Percentiles rank a stretch among this genome's conserved stretches.
These are phyloP conservation scores for Bonia amplexicaulis DNA, from an alignment of 176 grass and related monocot species.

Conservation along the genomic window DNA sequence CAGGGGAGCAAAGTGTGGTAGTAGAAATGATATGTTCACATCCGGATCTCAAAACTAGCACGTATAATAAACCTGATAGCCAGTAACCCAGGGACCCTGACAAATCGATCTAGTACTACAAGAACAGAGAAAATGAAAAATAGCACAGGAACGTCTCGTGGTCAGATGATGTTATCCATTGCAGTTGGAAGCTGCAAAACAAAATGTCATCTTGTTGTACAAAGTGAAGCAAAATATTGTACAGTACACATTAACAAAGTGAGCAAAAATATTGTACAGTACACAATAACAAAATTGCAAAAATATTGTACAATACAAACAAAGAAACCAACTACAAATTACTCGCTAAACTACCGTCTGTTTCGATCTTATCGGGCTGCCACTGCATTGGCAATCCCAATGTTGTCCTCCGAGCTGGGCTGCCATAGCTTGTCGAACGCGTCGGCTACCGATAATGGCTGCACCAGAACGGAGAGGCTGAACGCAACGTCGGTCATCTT, in stretches of 20 bases:
- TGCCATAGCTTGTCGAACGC: conserved; percentile 47
- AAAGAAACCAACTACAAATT: not conserved
- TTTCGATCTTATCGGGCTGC: conserved; percentile 18
- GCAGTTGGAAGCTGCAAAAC: not conserved
- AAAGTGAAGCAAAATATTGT: not conserved
- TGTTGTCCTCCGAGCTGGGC: conserved; percentile 45
- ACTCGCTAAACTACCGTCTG: not conserved
- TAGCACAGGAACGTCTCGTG: not conserved
- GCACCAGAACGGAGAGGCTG: conserved; percentile 45
- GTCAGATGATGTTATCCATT: not conserved
- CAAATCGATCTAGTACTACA: too few relatives aligned
- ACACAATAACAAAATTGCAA: not conserved
- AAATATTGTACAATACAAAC: not conserved
- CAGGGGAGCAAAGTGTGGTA: too few relatives aligned
- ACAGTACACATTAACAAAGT: not conserved
- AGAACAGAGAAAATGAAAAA: too few relatives aligned
- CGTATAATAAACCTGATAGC: too few relatives aligned
- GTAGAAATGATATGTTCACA: too few relatives aligned
- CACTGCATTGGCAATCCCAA: conserved; percentile 29
- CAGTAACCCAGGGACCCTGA: too few relatives aligned
- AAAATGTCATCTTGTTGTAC: not conserved
- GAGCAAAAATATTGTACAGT: not conserved
- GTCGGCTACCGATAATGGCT: conserved; percentile 24
- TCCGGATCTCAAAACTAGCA: too few relatives aligned
- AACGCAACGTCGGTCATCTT: conserved; percentile 59